Base-by-base conservation (phyloP, 2,329 filamentous ascomycete species). In the Paecilomyces fulvus region DNA sequence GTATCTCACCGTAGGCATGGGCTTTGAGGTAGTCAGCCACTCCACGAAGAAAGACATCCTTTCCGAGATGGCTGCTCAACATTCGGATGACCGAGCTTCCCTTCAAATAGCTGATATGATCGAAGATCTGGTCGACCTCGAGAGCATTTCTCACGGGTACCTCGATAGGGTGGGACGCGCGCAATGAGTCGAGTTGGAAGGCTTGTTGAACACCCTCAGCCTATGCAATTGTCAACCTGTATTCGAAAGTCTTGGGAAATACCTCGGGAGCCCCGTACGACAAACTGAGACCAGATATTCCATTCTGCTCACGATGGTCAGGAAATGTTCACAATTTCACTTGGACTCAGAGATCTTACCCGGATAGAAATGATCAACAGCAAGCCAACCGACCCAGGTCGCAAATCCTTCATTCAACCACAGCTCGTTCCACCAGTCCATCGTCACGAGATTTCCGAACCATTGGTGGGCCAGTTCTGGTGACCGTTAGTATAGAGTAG, bases 381-480 rank as follows among this genome's bases (percentile, higher is more conserved):
- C 92, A 59, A 92, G 82, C 92, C 92, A 99, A 54, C 92, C 94
- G 49, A 96, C 92, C 92, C 92, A 97, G 2, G 94, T 99, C 48
- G 94, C 94, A 69, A 99, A 99, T 11, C 92, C 92, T 74, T 97
- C 92, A 67, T 95, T 95, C 54, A 95, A 81, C 91, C 91, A 96
- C 46, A 94, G 82, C 76, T 95, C 89, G 69, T 87, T 90, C 90
- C 89, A 94, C 90, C 91, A 96, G 72, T 95, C 90, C 91, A 96
- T 96, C 5, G 92, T 96, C 49, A 95, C 91, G 10, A 96, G 82
- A 71, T 96, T 95, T 37, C 91, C 91, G 65, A 96, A 96, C 92
- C 92, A 96, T 76, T 95, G 91, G 69, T 96, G 91, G 56, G 92
- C 94, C 60, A 99, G 81, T 73, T 99, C 94, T 77, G 54, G 49